These are phyloP conservation scores for Spirogloea muscicola DNA, from an alignment of 139 green algal genomes.

Conservation along the genomic window DNA sequence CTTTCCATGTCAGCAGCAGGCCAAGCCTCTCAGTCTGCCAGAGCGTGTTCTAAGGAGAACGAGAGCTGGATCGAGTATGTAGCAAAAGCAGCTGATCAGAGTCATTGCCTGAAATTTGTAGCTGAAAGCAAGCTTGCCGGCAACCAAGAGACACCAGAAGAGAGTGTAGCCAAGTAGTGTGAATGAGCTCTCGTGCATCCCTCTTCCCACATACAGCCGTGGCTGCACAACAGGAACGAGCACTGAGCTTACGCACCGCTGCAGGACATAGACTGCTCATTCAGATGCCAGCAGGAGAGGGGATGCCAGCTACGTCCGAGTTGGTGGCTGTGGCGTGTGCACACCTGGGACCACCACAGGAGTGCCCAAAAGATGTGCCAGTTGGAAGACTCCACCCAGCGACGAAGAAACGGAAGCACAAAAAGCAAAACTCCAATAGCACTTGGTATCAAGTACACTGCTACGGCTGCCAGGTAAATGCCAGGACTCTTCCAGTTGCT, in stretches of 20 bases:
- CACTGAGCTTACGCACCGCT: background rate
- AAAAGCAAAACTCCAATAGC: background rate
- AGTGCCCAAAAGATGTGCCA: slow-evolving; percentile 6
- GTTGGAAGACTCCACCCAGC: slow-evolving; percentile 10
- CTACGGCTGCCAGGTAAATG: background rate
- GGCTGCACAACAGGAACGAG: slow-evolving; percentile 5
- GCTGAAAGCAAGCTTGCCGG: slow-evolving; percentile 32
- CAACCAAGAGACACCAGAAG: slow-evolving; percentile 26
- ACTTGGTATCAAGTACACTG: slow-evolving; percentile 14
- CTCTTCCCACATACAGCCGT: slow-evolving; percentile 18
- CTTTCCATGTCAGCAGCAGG: background rate
- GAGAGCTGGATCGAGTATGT: background rate
- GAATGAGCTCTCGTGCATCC: slow-evolving; percentile 33
- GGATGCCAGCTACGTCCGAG: too few relatives aligned
- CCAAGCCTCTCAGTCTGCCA: background rate
- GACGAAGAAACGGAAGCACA: background rate
- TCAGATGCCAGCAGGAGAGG: too few relatives aligned
- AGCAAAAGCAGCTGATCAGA: background rate
- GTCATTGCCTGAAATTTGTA: slow-evolving; percentile 19
- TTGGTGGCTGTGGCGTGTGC: too few relatives aligned
- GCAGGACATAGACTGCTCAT: background rate
- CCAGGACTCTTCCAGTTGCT: background rate
- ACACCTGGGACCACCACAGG: slow-evolving; percentile 23
- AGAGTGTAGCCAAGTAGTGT: background rate
- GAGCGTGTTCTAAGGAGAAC: background rate